Base-by-base conservation (phyloP, 768 basidiomycete species). In the Neoboletus subvelutipes region DNA sequence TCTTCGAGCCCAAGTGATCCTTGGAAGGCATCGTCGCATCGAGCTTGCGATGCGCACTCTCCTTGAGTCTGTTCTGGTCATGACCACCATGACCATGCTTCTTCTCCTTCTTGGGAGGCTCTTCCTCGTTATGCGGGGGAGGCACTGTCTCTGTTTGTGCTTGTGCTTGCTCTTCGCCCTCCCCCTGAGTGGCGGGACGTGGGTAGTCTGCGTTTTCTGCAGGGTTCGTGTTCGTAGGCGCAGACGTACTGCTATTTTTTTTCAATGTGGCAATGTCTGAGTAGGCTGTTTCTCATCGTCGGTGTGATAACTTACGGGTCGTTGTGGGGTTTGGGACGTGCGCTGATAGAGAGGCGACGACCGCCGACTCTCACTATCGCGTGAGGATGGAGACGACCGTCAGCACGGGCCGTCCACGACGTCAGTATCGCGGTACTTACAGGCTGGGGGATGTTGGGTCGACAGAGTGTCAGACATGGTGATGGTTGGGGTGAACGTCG, bases 1-100 rank as follows among this genome's bases (percentile, higher is more conserved):
- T 77, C 22, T 69, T 68, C 4, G 64, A 62, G 20, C 59, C 57
- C 59, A 68, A 61, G 13, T 64, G 55, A 47, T 81, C 79, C 57
- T 77, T 76, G 31, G 81, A 82, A 5, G 85, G 84, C 57, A 71
- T 69, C 11, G 77, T 81, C 52, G 63, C 71, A 59, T 83, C 81
- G 3, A 71, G 62, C 65, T 84, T 85, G 63, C 69, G 70, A 49
- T 79, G 72, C 2, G 72, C 73, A 26, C 73, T 73, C 61, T 83
- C 74, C 59, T 75, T 75, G 55, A 80, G 64, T 59, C 79, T 79
- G 69, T 75, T 77, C 54, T 79, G 78, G 43, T 80, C 76, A 41
- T 76, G 68, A 15, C 53, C 61, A 1, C 65, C 68, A 47, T 78
- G 76, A 6, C 66, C 61, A 12, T 72, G 72, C 53, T 76, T 79